A percentile compares a stretch with the other conserved stretches of the same genome.
phyloP scores from a whole-genome alignment of 75 land plant genomes.

The Sequoia sempervirens region DNA sequence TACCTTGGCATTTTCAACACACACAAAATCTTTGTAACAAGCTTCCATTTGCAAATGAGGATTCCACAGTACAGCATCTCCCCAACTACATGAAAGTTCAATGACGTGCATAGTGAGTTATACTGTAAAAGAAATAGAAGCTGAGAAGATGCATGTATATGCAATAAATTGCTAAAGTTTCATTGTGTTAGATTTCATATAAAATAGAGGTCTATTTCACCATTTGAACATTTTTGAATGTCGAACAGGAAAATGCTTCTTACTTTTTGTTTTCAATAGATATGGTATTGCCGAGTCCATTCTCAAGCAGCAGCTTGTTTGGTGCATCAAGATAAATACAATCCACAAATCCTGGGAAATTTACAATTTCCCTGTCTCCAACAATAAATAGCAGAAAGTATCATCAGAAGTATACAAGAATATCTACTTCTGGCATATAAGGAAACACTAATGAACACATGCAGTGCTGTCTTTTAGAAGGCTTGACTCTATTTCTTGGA shows the following conservation, averaged over 20 bases:
- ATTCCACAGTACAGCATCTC: conserved; percentile 97
- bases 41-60: conserved; percentile 87
- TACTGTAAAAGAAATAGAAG: neutral
- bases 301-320: conserved; percentile 52
- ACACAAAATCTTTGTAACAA: conserved; percentile 88
- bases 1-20: conserved; percentile 99
- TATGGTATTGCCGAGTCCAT: conserved; percentile 78
- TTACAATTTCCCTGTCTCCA: conserved; percentile 63
- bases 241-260: neutral
- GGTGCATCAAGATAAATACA: conserved; percentile 85
- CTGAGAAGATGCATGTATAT: neutral
- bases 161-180: neutral
- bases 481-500: neutral
- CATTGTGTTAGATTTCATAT: neutral
- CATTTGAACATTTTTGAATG: neutral
- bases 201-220: neutral
- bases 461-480: neutral
- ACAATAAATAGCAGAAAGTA: conserved; percentile 1
- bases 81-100: conserved; percentile 59
- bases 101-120: neutral
- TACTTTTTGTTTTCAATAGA: conserved; percentile 71
- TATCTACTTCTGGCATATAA: neutral
- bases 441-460: neutral
- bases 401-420: neutral
- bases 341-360: conserved; percentile 94